Evolutionary conservation across 2,329 filamentous ascomycete genomes (phyloP).

Genomic region (Lecanosticta acicola): DNA sequence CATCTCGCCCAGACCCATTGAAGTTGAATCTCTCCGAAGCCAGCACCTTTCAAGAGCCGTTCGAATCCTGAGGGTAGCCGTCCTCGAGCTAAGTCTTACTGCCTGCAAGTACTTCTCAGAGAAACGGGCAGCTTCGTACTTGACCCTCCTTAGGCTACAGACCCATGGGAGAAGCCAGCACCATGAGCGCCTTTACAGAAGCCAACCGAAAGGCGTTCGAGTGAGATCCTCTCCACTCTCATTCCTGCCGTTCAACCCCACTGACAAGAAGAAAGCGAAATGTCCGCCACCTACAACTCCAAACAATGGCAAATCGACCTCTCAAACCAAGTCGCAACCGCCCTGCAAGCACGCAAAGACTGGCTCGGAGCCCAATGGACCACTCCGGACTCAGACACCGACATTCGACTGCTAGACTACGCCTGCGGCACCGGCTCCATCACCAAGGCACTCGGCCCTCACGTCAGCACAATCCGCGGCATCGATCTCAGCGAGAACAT

Average conservation of each 20-base stretch:
- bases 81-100: too few relatives aligned
- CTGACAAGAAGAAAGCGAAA: conserved; percentile 24
- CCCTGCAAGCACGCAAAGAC: conserved; percentile 22
- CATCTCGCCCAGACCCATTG: too few relatives aligned
- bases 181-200: conserved; percentile 32
- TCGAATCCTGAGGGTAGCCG: too few relatives aligned
- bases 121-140: too few relatives aligned
- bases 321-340: conserved; percentile 26
- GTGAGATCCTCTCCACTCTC: conserved; percentile 12
- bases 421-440: conserved; percentile 33
- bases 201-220: conserved; percentile 33
- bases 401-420: conserved; percentile 31
- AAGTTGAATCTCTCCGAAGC: too few relatives aligned
- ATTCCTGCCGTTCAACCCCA: not conserved
- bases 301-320: conserved; percentile 31
- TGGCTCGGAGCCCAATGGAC: conserved; percentile 30
- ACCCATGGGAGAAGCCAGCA: too few relatives aligned
- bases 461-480: conserved; percentile 28
- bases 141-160: too few relatives aligned
- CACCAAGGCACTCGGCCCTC: conserved; percentile 28
- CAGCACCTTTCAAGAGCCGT: too few relatives aligned
- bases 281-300: conserved; percentile 29
- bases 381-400: conserved; percentile 2
- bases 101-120: too few relatives aligned
- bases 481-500: conserved; percentile 32